Percentiles rank a stretch among this genome's conserved stretches.
These are phyloP conservation scores for Agroathelia rolfsii DNA, from an alignment of 1,284 basidiomycete genomes.

Conservation along the genomic window DNA sequence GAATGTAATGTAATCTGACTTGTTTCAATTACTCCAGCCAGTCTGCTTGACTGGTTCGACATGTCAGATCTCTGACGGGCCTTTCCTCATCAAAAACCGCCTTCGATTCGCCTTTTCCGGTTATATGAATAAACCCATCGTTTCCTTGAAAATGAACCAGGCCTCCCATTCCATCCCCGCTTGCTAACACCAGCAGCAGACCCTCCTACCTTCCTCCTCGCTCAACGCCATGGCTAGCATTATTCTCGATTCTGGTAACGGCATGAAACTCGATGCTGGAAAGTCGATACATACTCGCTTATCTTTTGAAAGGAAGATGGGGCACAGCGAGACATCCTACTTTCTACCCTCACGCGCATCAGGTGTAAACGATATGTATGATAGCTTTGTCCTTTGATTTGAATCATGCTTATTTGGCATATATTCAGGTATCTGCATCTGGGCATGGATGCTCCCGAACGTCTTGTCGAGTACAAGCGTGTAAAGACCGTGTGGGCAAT, in stretches of 20 bases:
- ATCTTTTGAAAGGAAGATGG: constrained; percentile 40
- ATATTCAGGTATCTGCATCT: constrained; percentile 58
- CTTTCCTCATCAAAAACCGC: too few species aligned
- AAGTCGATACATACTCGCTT: too few species aligned
- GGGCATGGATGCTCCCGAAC: constrained; percentile 41
- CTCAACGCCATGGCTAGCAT: not conserved
- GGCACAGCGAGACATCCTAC: constrained; percentile 62
- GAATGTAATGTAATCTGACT: too few species aligned
- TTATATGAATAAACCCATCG: too few species aligned
- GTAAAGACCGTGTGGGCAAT: constrained; percentile 61
- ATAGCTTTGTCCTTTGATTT: constrained; percentile 13
- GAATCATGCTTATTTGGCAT: constrained; percentile 2
- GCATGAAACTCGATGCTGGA: too few species aligned
- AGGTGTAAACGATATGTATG: constrained; percentile 82
- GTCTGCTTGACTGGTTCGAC: too few species aligned
- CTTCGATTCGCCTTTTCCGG: too few species aligned
- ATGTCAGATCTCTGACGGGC: too few species aligned
- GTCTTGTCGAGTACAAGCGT: constrained; percentile 33
- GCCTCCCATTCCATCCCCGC: not conserved
- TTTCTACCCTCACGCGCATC: constrained; percentile 61
- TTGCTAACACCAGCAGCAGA: not conserved
- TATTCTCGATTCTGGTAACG: too few species aligned
- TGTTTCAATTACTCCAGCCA: too few species aligned
- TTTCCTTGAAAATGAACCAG: constrained; percentile 1
- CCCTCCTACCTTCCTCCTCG: not conserved